phyloP scores from a whole-genome alignment of 2,329 filamentous ascomycete genomes.

The Fusarium robinianum region DNA sequence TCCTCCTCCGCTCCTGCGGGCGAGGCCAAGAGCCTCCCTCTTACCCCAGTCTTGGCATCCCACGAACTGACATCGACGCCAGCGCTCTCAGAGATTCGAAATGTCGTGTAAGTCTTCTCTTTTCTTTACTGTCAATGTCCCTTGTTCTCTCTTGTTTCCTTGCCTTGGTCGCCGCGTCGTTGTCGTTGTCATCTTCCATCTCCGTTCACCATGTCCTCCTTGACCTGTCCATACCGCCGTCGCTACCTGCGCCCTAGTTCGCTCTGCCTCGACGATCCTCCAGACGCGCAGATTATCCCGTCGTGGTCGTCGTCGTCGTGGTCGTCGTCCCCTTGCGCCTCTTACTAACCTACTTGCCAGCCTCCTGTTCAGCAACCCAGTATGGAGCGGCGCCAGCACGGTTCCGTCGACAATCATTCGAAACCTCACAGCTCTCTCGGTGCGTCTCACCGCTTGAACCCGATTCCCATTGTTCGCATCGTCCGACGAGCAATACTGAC shows the following conservation, averaged over 20 bases:
- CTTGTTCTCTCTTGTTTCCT: slow-evolving; percentile 16
- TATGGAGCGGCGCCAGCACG: slow-evolving; percentile 55
- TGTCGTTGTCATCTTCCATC: slow-evolving; percentile 8
- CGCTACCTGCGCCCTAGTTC: background rate
- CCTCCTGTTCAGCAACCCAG: slow-evolving; percentile 64
- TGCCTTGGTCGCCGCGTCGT: slow-evolving; percentile 10
- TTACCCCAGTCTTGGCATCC: slow-evolving; percentile 42
- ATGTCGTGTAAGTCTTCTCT: slow-evolving; percentile 52
- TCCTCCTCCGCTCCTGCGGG: slow-evolving; percentile 23
- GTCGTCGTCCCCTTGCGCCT: slow-evolving; percentile 7
- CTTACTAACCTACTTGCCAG: slow-evolving; percentile 42
- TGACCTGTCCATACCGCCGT: slow-evolving; percentile 1
- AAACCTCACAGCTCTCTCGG: slow-evolving; percentile 61
- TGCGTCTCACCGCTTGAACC: slow-evolving; percentile 42
- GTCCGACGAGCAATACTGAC: slow-evolving; percentile 7
- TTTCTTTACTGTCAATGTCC: slow-evolving; percentile 6
- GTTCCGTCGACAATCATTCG: slow-evolving; percentile 58
- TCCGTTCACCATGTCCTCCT: slow-evolving; percentile 5
- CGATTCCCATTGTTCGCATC: background rate
- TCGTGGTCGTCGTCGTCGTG: slow-evolving; percentile 9
- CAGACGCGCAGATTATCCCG: slow-evolving; percentile 9
- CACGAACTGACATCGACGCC: slow-evolving; percentile 42
- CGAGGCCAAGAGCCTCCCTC: slow-evolving; percentile 36
- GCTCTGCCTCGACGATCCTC: background rate
- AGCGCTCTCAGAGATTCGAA: slow-evolving; percentile 56